These are phyloP conservation scores for Ceratocystis smalleyi DNA, from an alignment of 2,329 filamentous ascomycete genomes.

Conservation along the genomic window DNA sequence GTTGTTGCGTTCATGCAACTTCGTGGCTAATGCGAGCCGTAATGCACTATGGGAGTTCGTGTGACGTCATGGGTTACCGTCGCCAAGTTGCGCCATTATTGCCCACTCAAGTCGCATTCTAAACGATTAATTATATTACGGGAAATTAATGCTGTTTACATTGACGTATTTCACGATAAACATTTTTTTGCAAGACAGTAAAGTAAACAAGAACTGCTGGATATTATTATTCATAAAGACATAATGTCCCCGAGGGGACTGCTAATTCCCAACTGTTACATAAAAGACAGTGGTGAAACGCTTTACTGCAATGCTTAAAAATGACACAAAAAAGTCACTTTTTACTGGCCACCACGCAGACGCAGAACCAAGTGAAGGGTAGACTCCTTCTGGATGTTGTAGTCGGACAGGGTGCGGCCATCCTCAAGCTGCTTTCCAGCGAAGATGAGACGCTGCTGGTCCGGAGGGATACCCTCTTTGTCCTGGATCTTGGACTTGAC, in stretches of 20 bases:
- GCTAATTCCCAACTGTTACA: conserved; percentile 1
- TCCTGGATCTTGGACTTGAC: conserved; percentile 90
- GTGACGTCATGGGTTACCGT: background rate
- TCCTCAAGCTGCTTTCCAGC: conserved; percentile 90
- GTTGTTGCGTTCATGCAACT: background rate
- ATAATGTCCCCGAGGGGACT: conserved; percentile 6
- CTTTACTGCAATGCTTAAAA: background rate
- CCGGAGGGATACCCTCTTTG: conserved; percentile 84
- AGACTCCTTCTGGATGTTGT: conserved; percentile 69
- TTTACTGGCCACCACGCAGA: conserved; percentile 49
- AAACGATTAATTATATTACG: background rate
- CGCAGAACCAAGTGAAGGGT: conserved; percentile 63
- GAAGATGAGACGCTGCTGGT: conserved; percentile 88
- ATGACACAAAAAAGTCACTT: background rate
- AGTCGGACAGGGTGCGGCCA: conserved; percentile 77
- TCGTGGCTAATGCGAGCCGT: background rate
- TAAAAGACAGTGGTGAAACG: background rate
- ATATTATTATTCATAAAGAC: conserved; percentile 15
- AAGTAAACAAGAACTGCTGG: background rate
- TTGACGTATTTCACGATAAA: background rate
- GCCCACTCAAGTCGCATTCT: background rate
- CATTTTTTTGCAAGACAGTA: background rate
- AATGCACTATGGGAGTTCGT: background rate
- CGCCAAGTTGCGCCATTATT: background rate
- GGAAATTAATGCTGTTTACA: background rate